phyloP scores from a whole-genome alignment of 495 filamentous ascomycete species.

The Daldinia grandis region DNA sequence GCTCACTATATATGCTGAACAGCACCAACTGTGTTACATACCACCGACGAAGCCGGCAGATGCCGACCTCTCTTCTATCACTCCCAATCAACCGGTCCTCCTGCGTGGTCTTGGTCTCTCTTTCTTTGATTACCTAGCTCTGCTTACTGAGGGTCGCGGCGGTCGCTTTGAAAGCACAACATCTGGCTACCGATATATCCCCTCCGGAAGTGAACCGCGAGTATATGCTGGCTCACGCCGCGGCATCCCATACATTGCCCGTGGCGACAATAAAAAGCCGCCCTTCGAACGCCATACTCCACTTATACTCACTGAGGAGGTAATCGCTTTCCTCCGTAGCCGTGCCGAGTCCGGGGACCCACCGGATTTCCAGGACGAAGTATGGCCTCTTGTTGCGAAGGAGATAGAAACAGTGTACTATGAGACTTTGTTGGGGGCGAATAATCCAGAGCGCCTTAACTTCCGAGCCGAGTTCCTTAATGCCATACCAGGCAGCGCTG shows the following conservation, averaged over 20 bases:
- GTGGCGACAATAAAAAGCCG: neutral
- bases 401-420: neutral
- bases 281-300: neutral
- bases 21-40: neutral
- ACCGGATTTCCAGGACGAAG: neutral
- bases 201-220: neutral
- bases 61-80: neutral
- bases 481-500: neutral
- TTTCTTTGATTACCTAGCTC: neutral
- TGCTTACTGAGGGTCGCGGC: neutral
- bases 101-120: neutral
- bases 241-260: neutral
- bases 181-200: neutral
- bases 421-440: neutral
- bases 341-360: neutral
- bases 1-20: neutral
- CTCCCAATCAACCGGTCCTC: neutral
- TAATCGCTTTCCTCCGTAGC: neutral
- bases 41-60: neutral
- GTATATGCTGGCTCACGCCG: neutral
- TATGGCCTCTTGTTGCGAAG: neutral
- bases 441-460: neutral
- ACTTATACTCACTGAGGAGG: neutral
- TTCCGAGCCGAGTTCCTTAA: neutral
- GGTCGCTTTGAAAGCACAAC: neutral